Evolutionary conservation across 2,329 filamentous ascomycete genomes (phyloP), one percentile per base, ranked within the genome.

Genomic region (Mariannaea sp.): DNA sequence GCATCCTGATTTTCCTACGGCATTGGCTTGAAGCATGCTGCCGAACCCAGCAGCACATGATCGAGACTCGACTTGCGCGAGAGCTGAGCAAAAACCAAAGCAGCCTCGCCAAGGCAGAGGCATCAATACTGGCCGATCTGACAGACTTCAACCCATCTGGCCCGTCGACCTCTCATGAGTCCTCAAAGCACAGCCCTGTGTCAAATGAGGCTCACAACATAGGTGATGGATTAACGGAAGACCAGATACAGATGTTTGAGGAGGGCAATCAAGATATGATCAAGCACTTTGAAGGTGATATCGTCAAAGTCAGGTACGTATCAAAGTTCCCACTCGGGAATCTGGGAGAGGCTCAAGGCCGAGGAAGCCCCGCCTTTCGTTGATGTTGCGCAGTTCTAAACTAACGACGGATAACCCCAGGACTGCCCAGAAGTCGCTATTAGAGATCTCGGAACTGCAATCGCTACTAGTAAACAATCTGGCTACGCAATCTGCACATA

Each of bases 381-480:
- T 26, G 30, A 47, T 29, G 49, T 38, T 42, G 30, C 20, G 45
- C n/a, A 59, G 47, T 51, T 32, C 26, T 35, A 47, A 56, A 46
- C 60, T 64, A 41, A 63, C 22, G 36, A 22, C 33, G 39, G 26
- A 17, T 20, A 54, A 53, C 66, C 30, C 50, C 22, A 96, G 90
- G 67, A 89, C 88, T 20, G 92, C 92, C 0, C 92, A 99, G 71
- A 90, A 89, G 70, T 96, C 92, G 1, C 81, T 99, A 5, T 73
- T 96, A 3, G 94, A 99, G 71, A 97, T 99, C 58, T 89, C 91
- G 7, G 92, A 96, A 68, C 78, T 99, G 45, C 94, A 99, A 70
- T 90, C 89, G 49, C 86, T 93, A 48, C 86, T 99, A 10, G 90
- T 94, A 33, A 85, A 84, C 65, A 96, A 97, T 68, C 81, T 99